Conservation (phyloP, 345 rosid genomes). For the Acer negundo region DNA sequence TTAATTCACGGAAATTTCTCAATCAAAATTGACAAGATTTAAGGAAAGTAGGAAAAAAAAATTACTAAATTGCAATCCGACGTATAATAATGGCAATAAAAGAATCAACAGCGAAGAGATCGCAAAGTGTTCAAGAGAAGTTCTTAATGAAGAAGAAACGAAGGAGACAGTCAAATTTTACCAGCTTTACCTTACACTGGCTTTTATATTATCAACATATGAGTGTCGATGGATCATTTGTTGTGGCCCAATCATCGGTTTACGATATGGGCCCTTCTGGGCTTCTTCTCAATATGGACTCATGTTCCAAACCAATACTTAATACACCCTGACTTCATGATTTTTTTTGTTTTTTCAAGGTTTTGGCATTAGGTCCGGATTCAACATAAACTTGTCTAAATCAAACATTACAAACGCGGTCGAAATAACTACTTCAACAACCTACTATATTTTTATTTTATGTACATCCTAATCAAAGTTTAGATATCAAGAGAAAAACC, state of each 20-base stretch:
- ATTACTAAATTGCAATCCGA: background rate
- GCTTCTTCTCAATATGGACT: no score
- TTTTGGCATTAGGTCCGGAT: no score
- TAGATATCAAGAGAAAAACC: no score
- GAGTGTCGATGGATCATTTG: background rate
- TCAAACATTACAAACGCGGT: no score
- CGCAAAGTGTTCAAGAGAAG: background rate
- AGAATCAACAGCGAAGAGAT: slow-evolving; percentile 7
- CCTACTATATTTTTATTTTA: no score
- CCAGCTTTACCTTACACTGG: background rate
- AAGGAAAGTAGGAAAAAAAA: background rate
- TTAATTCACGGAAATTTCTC: background rate
- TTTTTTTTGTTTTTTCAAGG: no score
- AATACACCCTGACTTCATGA: no score
- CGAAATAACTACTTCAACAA: no score
- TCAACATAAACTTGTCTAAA: no score
- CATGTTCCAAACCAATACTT: no score
- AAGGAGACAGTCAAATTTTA: background rate
- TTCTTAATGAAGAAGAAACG: background rate
- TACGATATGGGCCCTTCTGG: background rate
- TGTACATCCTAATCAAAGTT: no score
- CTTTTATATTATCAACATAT: background rate
- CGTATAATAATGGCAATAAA: background rate
- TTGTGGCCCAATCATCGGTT: background rate
- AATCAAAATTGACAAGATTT: background rate